A percentile compares a stretch with the other conserved stretches of the same genome.
Evolutionary conservation across 2,329 filamentous ascomycete species (phyloP).

Genomic region (Blastomyces gilchristii): DNA sequence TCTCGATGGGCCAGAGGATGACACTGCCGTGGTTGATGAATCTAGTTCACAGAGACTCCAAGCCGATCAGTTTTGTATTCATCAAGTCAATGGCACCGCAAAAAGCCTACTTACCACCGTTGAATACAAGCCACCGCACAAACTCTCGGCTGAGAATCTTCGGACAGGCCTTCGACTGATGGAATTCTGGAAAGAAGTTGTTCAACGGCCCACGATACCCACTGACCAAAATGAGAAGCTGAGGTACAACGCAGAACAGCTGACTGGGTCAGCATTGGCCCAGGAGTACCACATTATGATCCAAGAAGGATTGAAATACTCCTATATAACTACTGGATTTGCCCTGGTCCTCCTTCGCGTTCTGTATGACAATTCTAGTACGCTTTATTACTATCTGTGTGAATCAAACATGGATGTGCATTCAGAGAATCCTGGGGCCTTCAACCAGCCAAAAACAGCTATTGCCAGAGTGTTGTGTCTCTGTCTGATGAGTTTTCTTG

Average conservation of each 20-base stretch:
- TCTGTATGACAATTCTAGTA: constrained; percentile 17
- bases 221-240: constrained; percentile 15
- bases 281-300: constrained; percentile 26
- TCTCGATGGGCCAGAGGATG: constrained; percentile 10
- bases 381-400: no score
- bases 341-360: constrained; percentile 17
- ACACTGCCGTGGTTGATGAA: neutral
- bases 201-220: constrained; percentile 15
- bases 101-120: constrained; percentile 8
- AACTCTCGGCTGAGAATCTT: constrained; percentile 14
- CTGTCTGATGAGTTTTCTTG: constrained; percentile 20
- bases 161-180: constrained; percentile 13
- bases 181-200: constrained; percentile 16
- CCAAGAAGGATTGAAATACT: constrained; percentile 21
- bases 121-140: constrained; percentile 21
- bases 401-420: constrained; percentile 19
- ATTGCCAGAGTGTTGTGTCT: constrained; percentile 19
- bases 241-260: constrained; percentile 18
- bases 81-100: constrained; percentile 9
- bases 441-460: constrained; percentile 13
- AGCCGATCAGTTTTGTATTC: constrained; percentile 21
- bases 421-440: neutral
- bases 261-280: constrained; percentile 17
- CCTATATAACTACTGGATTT: constrained; percentile 21
- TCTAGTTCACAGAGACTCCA: constrained; percentile 9